Conservation (phyloP, 768 basidiomycete genomes). For the Naganishia randhawae region DNA sequence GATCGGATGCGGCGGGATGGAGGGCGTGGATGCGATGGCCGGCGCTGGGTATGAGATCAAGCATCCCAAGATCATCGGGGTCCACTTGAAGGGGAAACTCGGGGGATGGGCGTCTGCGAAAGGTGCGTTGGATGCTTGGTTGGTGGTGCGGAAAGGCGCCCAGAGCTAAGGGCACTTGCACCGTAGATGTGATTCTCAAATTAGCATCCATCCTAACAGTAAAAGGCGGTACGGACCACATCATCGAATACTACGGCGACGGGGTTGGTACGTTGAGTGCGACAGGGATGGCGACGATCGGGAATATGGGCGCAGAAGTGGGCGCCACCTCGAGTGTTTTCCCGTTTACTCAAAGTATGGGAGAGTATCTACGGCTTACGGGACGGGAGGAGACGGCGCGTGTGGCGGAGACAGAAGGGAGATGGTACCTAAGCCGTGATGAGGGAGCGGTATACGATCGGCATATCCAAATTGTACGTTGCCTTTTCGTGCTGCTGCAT, state of each 20-base stretch:
- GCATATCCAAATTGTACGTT: slow-evolving; percentile 29
- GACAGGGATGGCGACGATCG: slow-evolving; percentile 32
- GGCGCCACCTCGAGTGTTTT: slow-evolving; percentile 31
- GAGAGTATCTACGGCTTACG: slow-evolving; percentile 27
- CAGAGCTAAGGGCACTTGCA: neutral
- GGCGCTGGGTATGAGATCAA: slow-evolving; percentile 29
- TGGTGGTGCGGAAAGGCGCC: no score
- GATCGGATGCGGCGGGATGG: slow-evolving; percentile 32
- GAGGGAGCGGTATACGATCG: slow-evolving; percentile 27
- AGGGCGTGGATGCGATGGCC: slow-evolving; percentile 31
- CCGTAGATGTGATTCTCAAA: slow-evolving; percentile 30
- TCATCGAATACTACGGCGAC: slow-evolving; percentile 30
- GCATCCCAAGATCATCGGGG: slow-evolving; percentile 30
- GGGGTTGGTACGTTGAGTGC: slow-evolving; percentile 21
- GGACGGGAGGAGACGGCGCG: slow-evolving; percentile 18
- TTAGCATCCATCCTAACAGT: slow-evolving; percentile 30
- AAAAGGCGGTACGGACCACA: slow-evolving; percentile 26
- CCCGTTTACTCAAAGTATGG: slow-evolving; percentile 30
- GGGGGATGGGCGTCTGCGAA: slow-evolving; percentile 26
- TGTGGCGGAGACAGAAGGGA: slow-evolving; percentile 11
- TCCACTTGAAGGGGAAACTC: slow-evolving; percentile 24
- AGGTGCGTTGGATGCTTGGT: neutral
- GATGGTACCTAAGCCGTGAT: slow-evolving; percentile 22
- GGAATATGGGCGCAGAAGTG: slow-evolving; percentile 33
- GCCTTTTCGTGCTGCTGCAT: neutral